A percentile compares a stretch with the other conserved stretches of the same genome.
phyloP scores from a whole-genome alignment of 2,329 filamentous ascomycete species.

The Geosmithia morbida region DNA sequence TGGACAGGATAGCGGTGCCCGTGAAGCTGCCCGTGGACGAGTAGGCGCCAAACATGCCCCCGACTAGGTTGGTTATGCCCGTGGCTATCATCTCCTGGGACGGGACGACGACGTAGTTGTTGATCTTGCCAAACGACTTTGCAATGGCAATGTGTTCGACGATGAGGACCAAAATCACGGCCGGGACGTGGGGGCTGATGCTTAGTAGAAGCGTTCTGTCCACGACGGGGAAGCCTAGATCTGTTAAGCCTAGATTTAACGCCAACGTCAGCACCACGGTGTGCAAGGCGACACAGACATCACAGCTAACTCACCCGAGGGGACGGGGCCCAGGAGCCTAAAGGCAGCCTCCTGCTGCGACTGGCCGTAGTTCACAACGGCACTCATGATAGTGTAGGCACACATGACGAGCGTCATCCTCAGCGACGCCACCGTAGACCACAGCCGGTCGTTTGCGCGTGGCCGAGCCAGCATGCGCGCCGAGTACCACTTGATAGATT shows the following conservation, averaged over 20 bases:
- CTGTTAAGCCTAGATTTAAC: slow-evolving; percentile 42
- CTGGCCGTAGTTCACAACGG: slow-evolving; percentile 46
- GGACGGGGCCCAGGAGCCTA: slow-evolving; percentile 51
- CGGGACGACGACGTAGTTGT: slow-evolving; percentile 69
- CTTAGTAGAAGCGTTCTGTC: slow-evolving; percentile 44
- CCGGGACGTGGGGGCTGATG: slow-evolving; percentile 53
- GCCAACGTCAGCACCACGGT: not conserved
- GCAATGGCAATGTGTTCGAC: slow-evolving; percentile 75
- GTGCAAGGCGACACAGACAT: not conserved
- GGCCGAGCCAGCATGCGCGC: slow-evolving; percentile 49
- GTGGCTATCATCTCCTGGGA: slow-evolving; percentile 71
- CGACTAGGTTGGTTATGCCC: slow-evolving; percentile 59
- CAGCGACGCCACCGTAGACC: slow-evolving; percentile 67
- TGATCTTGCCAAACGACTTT: slow-evolving; percentile 68
- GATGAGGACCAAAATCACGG: slow-evolving; percentile 61
- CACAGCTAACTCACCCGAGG: slow-evolving; percentile 34
- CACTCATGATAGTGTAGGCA: slow-evolving; percentile 67
- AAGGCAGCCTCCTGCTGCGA: slow-evolving; percentile 40
- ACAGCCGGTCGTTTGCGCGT: slow-evolving; percentile 51
- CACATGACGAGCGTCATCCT: slow-evolving; percentile 70
- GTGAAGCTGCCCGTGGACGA: slow-evolving; percentile 85
- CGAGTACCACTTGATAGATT: slow-evolving; percentile 49
- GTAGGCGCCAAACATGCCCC: slow-evolving; percentile 72
- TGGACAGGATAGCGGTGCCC: slow-evolving; percentile 82
- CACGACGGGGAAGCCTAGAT: slow-evolving; percentile 51